Evolutionary conservation across 208 protist species (phyloP).

Genomic region (Naegleria fowleri): DNA sequence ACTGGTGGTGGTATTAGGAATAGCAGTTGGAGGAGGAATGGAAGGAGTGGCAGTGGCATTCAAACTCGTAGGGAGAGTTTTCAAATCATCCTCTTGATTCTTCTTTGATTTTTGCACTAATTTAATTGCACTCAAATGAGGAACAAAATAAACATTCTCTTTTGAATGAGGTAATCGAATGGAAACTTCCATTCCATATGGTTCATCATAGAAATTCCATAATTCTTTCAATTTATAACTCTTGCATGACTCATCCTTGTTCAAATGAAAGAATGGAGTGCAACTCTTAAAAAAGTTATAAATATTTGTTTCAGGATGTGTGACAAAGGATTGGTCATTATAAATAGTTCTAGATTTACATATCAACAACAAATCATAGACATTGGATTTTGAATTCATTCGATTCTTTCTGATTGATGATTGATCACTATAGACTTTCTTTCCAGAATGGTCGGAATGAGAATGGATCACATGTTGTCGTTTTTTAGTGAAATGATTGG

Average conservation of each 20-base stretch:
- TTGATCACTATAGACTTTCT: too few species aligned
- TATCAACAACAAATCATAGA: background rate
- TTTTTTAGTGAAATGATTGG: too few species aligned
- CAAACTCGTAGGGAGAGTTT: too few species aligned
- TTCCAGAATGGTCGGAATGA: too few species aligned
- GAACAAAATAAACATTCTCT: slow-evolving; percentile 25
- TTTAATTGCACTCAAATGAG: slow-evolving; percentile 23
- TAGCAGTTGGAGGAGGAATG: too few species aligned
- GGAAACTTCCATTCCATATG: slow-evolving; percentile 17
- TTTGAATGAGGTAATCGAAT: background rate
- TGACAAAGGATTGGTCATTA: background rate
- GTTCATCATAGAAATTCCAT: slow-evolving; percentile 28
- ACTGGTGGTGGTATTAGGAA: too few species aligned
- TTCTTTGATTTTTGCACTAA: background rate
- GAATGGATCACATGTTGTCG: too few species aligned
- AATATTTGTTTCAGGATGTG: background rate
- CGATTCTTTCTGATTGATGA: too few species aligned
- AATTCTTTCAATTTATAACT: slow-evolving; percentile 18
- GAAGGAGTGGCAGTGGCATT: too few species aligned
- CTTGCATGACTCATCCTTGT: background rate
- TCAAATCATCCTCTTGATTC: background rate
- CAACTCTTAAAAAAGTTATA: background rate
- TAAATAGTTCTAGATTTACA: background rate
- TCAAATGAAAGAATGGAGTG: background rate
- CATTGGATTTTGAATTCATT: background rate